Conservation (phyloP, 2,329 filamentous ascomycete species). For the Colletotrichum brevisporum region DNA sequence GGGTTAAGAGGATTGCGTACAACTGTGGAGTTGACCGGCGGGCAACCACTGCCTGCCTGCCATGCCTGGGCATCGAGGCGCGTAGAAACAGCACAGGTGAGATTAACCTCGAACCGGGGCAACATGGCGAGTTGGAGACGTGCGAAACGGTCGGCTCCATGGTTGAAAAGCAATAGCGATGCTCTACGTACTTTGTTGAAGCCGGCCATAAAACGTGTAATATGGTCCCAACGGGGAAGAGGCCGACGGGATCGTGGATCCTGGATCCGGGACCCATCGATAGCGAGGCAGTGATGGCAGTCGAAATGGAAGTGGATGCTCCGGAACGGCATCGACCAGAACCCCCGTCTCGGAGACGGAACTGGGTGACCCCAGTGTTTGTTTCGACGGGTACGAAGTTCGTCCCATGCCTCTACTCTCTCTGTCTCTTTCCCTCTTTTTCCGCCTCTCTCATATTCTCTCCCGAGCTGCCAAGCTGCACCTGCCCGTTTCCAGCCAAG, state of each 20-base stretch:
- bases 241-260: slow-evolving; percentile 15
- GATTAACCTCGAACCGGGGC: not conserved
- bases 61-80: not conserved
- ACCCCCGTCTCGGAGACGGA: slow-evolving; percentile 10
- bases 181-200: not conserved
- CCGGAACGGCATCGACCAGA: not conserved
- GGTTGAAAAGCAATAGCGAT: not conserved
- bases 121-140: not conserved
- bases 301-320: not conserved
- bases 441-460: slow-evolving; percentile 10
- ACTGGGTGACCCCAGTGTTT: slow-evolving; percentile 31
- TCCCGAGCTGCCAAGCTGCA: slow-evolving; percentile 28
- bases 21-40: slow-evolving; percentile 14
- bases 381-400: slow-evolving; percentile 37
- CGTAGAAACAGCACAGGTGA: not conserved
- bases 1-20: slow-evolving; percentile 30
- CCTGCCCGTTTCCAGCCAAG: slow-evolving; percentile 5
- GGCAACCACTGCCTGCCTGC: not conserved
- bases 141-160: not conserved
- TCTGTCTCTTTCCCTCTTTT: too few species aligned
- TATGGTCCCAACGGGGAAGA: slow-evolving; percentile 13
- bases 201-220: not conserved
- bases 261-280: slow-evolving; percentile 25
- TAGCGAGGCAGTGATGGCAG: slow-evolving; percentile 33
- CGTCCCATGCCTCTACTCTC: slow-evolving; percentile 10